Evolutionary conservation across 306 rosid species (phyloP), one percentile per base, ranked within the genome.

Genomic region (Quercus ilex): DNA sequence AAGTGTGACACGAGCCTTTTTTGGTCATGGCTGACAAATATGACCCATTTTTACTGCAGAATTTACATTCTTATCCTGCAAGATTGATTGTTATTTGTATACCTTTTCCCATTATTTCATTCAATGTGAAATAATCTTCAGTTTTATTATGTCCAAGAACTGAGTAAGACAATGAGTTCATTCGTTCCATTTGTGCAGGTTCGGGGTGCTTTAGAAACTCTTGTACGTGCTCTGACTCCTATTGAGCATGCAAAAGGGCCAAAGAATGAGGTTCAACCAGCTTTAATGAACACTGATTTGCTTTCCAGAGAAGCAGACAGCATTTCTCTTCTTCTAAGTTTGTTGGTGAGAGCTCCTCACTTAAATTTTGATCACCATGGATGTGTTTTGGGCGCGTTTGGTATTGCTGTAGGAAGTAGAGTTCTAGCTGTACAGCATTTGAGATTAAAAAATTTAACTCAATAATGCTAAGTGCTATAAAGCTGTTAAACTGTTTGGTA

Each of bases 201-300:
- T 77, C 96, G 97, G 79, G 98, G 98, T 79, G 91, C 97, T 64
- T 85, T 92, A 75, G 98, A 92, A 87, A 92, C 98, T 82, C 91
- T 94, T 81, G 91, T 92, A 33, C 73, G 92, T 86, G 98, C 98
- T 6, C 81, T 94, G 87, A 92, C 97, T 74, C 97, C 97, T 67
- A 85, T 92, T 59, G 90, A 85, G 80, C 94, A 89, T 81, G 86
- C 78, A 65, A 94, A 91, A 87, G 88, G 78, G 41, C 84, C 89
- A 73, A 87, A 84, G 83, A 93, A 88, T 79, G 92, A 91, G 86
- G 93, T 92, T 79, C 92, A 92, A 69, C 97, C 98, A 52, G 96
- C 91, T 55, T 67, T 89, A 71, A 89, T 92, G 97, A 94, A 94
- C 77, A 75, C 93, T 65, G 98, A 94, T 91, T 79, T 94, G 85